A percentile compares a stretch with the other conserved stretches of the same genome.
phyloP scores from a whole-genome alignment of 129 eudicot species.

The Helianthus tuberosus region DNA sequence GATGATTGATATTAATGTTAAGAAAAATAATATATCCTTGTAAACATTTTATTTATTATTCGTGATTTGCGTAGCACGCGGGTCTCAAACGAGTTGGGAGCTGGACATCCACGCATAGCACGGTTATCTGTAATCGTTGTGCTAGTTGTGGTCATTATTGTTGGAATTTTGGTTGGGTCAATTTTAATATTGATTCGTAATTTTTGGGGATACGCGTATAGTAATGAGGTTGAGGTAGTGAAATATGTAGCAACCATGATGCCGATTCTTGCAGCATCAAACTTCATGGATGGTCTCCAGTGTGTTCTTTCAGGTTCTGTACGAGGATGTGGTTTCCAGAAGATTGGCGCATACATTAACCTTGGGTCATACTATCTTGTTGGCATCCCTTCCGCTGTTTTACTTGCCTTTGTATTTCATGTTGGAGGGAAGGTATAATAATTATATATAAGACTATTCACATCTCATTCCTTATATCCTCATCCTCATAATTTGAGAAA shows the following conservation, averaged over 20 bases:
- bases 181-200: constrained; percentile 49
- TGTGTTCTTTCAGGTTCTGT: constrained; percentile 79
- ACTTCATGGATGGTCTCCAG: constrained; percentile 67
- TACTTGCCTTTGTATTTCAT: constrained; percentile 66
- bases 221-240: constrained; percentile 73
- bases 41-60: too few relatives aligned
- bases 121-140: constrained; percentile 62
- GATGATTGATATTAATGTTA: too few relatives aligned
- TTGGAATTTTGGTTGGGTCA: constrained; percentile 55
- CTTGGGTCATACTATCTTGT: constrained; percentile 83
- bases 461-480: too few relatives aligned
- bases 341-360: constrained; percentile 76
- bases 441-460: too few relatives aligned
- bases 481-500: too few relatives aligned
- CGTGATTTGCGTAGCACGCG: constrained; percentile 48
- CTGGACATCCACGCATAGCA: constrained; percentile 73
- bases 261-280: constrained; percentile 68
- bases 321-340: constrained; percentile 90
- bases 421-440: constrained; percentile 70
- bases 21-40: too few relatives aligned
- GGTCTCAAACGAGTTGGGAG: constrained; percentile 91
- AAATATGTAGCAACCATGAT: constrained; percentile 65
- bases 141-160: constrained; percentile 38
- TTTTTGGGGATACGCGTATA: constrained; percentile 79
- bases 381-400: constrained; percentile 71